A percentile compares a stretch with the other conserved stretches of the same genome.
Conservation (phyloP, 257 asterid species). For the Gardenia jasminoides region DNA sequence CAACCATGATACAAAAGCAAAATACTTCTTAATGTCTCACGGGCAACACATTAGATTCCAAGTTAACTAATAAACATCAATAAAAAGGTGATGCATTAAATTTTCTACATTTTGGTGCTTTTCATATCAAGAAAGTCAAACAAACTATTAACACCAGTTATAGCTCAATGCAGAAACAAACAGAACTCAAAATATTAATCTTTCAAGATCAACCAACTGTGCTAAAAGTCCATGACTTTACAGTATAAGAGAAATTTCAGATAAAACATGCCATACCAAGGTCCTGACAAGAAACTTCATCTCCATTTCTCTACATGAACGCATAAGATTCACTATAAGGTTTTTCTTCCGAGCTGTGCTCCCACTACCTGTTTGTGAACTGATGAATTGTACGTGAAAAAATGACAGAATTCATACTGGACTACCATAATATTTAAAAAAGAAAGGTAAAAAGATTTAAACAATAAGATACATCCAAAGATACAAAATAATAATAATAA, state of each 20-base stretch:
- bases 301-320: slow-evolving; percentile 93
- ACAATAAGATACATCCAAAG: background rate
- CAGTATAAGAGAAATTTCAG: background rate
- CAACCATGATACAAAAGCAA: background rate
- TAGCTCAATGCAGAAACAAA: background rate
- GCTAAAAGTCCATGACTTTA: background rate
- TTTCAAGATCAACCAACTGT: background rate
- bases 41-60: background rate
- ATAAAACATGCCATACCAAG: slow-evolving; percentile 47
- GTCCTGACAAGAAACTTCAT: slow-evolving; percentile 88
- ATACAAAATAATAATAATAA: background rate
- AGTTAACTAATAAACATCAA: background rate
- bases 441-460: background rate
- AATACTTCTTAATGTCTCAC: background rate
- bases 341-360: slow-evolving; percentile 74
- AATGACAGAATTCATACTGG: slow-evolving; percentile 20
- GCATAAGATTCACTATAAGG: slow-evolving; percentile 76
- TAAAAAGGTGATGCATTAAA: background rate
- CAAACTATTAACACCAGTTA: background rate
- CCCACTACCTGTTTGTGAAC: slow-evolving; percentile 91
- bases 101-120: background rate
- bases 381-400: slow-evolving; percentile 49
- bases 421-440: slow-evolving; percentile 2
- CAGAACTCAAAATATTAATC: background rate
- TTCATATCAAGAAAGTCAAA: background rate